A percentile compares a stretch with the other conserved stretches of the same genome.
phyloP scores from a whole-genome alignment of 2,329 filamentous ascomycete genomes.

The Microdochium trichocladiopsis region DNA sequence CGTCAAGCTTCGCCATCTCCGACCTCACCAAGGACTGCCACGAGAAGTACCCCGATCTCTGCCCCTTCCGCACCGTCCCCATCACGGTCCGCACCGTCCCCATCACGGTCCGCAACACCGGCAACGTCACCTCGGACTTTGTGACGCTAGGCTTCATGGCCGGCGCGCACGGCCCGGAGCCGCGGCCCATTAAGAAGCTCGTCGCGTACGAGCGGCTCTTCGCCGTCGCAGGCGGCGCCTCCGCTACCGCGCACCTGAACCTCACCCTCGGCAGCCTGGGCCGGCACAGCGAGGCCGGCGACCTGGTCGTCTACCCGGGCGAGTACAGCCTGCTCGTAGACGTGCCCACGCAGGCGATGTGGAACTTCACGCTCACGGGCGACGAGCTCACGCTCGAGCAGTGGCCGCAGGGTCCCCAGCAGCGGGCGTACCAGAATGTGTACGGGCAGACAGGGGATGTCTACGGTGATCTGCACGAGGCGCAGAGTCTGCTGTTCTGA shows the following conservation, averaged over 20 bases:
- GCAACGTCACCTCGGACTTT: conserved; percentile 32
- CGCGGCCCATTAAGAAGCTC: conserved; percentile 36
- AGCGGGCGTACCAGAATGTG: background rate
- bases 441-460: background rate
- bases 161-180: conserved; percentile 27
- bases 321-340: conserved; percentile 32
- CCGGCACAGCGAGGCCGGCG: conserved; percentile 32
- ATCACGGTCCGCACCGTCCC: conserved; percentile 29
- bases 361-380: conserved; percentile 33
- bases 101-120: conserved; percentile 32
- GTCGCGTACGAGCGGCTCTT: conserved; percentile 32
- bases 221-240: conserved; percentile 12
- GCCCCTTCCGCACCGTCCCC: conserved; percentile 26
- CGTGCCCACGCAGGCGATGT: conserved; percentile 22
- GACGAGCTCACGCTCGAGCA: conserved; percentile 22
- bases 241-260: conserved; percentile 23
- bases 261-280: conserved; percentile 35
- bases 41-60: conserved; percentile 24
- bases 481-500: background rate
- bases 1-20: conserved; percentile 18
- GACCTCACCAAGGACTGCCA: conserved; percentile 22
- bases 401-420: conserved; percentile 17
- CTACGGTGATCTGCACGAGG: background rate
- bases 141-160: conserved; percentile 33
- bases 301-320: conserved; percentile 38